Percentiles rank a stretch among this genome's conserved stretches.
phyloP scores from a whole-genome alignment of 371 early-diverging fungal species.

The Mucor irregularis region DNA sequence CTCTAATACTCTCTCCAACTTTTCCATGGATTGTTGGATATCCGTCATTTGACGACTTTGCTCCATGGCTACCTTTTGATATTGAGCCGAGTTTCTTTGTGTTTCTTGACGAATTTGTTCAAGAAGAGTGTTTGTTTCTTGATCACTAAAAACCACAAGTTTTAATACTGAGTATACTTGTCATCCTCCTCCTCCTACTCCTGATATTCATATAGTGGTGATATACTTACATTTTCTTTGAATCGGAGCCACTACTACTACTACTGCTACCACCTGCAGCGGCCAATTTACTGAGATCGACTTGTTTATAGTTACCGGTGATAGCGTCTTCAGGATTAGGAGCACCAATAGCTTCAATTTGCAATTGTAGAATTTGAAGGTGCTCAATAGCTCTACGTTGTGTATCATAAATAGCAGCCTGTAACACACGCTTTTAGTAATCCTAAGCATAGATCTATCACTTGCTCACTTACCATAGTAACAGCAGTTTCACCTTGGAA shows the following conservation, averaged over 20 bases:
- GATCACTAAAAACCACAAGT: neutral
- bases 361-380: conserved; percentile 58
- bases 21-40: conserved; percentile 21
- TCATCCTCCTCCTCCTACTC: no score
- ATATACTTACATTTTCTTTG: neutral
- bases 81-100: conserved; percentile 5
- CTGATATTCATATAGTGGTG: no score
- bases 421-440: no score
- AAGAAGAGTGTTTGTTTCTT: conserved; percentile 11
- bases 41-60: conserved; percentile 34
- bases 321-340: conserved; percentile 35
- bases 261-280: neutral
- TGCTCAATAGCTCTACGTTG: conserved; percentile 72
- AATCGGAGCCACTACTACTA: neutral
- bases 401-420: conserved; percentile 58
- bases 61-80: conserved; percentile 17
- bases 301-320: conserved; percentile 26
- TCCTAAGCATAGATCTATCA: no score
- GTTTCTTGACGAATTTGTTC: conserved; percentile 18
- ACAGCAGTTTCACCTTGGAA: conserved; percentile 25
- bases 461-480: conserved; percentile 28
- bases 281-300: conserved; percentile 1
- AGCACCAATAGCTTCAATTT: conserved; percentile 59
- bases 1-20: conserved; percentile 21
- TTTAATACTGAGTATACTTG: no score